These are phyloP conservation scores for Orobanche coerulescens DNA, from an alignment of 257 asterid species.

Conservation along the genomic window DNA sequence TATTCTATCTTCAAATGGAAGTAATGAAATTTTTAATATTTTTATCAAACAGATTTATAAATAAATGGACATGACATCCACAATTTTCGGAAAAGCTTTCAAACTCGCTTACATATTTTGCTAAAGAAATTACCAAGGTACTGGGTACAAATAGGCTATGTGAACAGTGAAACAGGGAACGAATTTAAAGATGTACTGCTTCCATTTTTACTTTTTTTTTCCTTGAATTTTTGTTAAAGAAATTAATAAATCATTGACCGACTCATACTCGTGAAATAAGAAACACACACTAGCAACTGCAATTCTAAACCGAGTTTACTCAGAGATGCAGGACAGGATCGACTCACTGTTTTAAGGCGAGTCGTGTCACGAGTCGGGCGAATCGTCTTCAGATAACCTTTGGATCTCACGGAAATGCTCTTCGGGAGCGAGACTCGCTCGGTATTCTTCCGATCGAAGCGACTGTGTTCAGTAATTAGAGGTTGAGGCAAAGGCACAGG, in stretches of 20 bases:
- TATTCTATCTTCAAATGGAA: too few species aligned
- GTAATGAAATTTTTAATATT: too few species aligned
- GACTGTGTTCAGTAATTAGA: constrained; percentile 21
- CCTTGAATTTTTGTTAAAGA: background rate
- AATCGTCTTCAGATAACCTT: constrained; percentile 38
- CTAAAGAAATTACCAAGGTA: background rate
- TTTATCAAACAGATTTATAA: too few species aligned
- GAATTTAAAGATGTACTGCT: background rate
- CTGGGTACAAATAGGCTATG: too few species aligned
- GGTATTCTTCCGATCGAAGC: constrained; percentile 22
- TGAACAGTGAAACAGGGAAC: background rate
- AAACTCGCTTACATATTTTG: too few species aligned
- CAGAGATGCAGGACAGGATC: constrained; percentile 23
- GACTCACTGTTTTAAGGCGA: constrained; percentile 20
- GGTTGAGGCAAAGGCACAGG: constrained; percentile 14
- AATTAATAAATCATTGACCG: background rate
- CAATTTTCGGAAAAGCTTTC: too few species aligned
- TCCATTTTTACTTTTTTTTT: background rate
- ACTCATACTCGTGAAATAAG: background rate
- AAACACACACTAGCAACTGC: background rate
- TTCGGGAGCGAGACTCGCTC: constrained; percentile 45
- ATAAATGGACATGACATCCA: too few species aligned
- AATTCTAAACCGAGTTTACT: constrained; percentile 9
- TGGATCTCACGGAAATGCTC: constrained; percentile 59
- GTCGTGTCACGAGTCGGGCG: constrained; percentile 23